Percentiles rank a stretch among this genome's conserved stretches.
Conservation (phyloP, 169 alveolate genomes). For the Eimeria tenella region DNA sequence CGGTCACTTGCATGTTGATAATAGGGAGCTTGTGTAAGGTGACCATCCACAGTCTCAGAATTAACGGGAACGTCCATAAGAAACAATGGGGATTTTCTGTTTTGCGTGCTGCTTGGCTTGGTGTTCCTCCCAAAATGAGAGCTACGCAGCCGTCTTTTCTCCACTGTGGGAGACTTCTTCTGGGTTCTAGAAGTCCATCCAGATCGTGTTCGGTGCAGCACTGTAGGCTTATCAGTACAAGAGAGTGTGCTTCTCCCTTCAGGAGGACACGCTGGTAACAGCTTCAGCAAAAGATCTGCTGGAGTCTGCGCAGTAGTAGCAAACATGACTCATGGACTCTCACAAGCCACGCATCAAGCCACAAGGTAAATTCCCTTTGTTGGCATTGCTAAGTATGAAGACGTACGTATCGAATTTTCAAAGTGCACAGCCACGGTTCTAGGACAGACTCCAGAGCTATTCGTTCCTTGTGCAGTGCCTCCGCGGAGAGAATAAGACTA, state of each 20-base stretch:
- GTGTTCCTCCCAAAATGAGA: neutral
- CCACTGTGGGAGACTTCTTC: neutral
- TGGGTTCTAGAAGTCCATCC: constrained; percentile 10
- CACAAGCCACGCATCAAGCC: too few species aligned
- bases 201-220: constrained; percentile 3
- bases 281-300: constrained; percentile 35
- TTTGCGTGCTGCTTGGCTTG: constrained; percentile 7
- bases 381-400: too few species aligned
- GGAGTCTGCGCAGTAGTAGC: constrained; percentile 44
- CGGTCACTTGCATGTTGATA: neutral
- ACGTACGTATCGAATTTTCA: constrained; percentile 59
- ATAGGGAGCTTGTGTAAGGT: too few species aligned
- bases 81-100: neutral
- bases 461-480: constrained; percentile 58
- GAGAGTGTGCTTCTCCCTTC: neutral
- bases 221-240: constrained; percentile 21
- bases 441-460: constrained; percentile 47
- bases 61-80: too few species aligned
- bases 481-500: constrained; percentile 48
- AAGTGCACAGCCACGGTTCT: constrained; percentile 56
- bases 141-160: neutral
- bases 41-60: too few species aligned
- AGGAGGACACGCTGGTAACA: neutral
- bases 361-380: too few species aligned
- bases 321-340: neutral